A percentile compares a stretch with the other conserved stretches of the same genome.
These are phyloP conservation scores for Coniferiporia sulphurascens DNA, from an alignment of 1,284 basidiomycete species.

Conservation along the genomic window DNA sequence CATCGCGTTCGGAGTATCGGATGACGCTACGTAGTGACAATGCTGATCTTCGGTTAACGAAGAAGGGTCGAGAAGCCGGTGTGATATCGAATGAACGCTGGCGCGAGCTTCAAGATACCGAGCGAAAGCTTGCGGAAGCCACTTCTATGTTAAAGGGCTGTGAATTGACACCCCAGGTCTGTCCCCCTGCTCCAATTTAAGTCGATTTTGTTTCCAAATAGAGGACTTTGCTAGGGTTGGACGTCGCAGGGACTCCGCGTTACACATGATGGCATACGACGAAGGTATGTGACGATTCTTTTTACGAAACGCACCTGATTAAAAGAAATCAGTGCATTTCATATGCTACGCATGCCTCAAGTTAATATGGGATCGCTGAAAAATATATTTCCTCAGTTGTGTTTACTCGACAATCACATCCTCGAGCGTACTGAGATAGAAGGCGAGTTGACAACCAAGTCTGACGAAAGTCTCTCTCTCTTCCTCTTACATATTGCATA, in stretches of 20 bases:
- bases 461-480: not conserved
- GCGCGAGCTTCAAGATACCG: constrained; percentile 44
- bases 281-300: constrained; percentile 40
- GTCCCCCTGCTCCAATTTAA: constrained; percentile 16
- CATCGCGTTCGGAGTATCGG: constrained; percentile 84
- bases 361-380: constrained; percentile 46
- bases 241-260: constrained; percentile 48
- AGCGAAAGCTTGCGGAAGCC: constrained; percentile 46
- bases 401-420: constrained; percentile 45
- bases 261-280: constrained; percentile 52
- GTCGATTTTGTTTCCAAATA: constrained; percentile 3
- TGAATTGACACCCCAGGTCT: constrained; percentile 56
- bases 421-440: constrained; percentile 66
- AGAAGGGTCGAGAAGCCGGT: constrained; percentile 53
- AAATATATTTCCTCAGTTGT: constrained; percentile 51
- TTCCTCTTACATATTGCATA: not conserved
- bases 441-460: constrained; percentile 38
- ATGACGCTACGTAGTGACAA: constrained; percentile 86
- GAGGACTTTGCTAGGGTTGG: constrained; percentile 46
- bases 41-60: constrained; percentile 77
- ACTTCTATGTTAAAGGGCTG: constrained; percentile 45
- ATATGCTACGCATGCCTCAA: constrained; percentile 65
- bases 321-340: constrained; percentile 54
- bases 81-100: constrained; percentile 65
- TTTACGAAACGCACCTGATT: not conserved